A percentile compares a stretch with the other conserved stretches of the same genome.
Conservation (phyloP, 2,329 filamentous ascomycete species). For the Lasiodiplodia citricola region DNA sequence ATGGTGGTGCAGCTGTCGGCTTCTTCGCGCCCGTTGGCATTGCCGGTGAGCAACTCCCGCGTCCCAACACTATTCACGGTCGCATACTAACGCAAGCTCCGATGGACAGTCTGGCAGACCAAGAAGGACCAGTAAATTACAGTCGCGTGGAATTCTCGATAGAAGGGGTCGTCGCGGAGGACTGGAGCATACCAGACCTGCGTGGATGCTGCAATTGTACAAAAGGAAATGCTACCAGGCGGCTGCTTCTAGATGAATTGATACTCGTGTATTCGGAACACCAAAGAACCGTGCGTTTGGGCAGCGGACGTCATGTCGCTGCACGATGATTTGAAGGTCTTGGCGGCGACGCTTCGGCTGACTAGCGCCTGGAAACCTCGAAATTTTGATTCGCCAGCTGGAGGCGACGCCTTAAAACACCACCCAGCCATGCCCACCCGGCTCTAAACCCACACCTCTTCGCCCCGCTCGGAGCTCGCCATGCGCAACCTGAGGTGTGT, state of each 20-base stretch:
- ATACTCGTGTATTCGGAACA: constrained; percentile 19
- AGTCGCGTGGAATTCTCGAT: neutral
- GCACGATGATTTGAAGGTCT: constrained; percentile 2
- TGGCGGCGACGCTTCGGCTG: constrained; percentile 26
- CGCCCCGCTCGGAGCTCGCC: constrained; percentile 12
- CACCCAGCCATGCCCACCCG: constrained; percentile 27
- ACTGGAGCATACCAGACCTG: constrained; percentile 2
- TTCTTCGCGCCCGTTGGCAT: constrained; percentile 52
- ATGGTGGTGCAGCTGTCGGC: constrained; percentile 20
- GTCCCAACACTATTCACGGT: neutral
- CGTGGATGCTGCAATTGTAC: constrained; percentile 18
- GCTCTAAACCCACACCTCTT: constrained; percentile 25
- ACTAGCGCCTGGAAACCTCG: constrained; percentile 26
- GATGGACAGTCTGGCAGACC: constrained; percentile 66
- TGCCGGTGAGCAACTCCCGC: constrained; percentile 61
- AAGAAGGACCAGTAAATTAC: constrained; percentile 60
- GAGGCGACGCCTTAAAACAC: neutral
- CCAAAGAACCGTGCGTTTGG: neutral
- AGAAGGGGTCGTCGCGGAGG: constrained; percentile 8
- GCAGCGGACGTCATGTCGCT: neutral
- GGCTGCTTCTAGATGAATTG: constrained; percentile 22
- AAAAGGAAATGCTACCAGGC: constrained; percentile 13
- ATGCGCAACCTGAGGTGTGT: constrained; percentile 93
- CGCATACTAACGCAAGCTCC: neutral
- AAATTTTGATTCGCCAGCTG: constrained; percentile 28